Base-by-base conservation (phyloP, 768 basidiomycete species). In the Mycena polygramma region DNA sequence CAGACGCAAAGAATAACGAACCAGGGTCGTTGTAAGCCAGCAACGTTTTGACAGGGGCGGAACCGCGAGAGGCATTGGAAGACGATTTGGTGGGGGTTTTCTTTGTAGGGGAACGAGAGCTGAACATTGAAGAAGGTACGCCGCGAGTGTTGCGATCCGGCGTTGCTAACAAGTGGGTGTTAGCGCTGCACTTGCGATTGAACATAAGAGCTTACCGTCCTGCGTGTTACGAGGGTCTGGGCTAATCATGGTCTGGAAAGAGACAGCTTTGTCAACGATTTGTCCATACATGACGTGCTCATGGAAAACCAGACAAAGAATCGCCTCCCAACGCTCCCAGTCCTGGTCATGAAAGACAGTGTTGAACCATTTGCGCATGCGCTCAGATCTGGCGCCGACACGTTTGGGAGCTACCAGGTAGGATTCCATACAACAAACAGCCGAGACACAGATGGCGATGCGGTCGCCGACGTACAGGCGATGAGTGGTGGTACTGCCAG, bases 171-270 rank as follows among this genome's bases (percentile, higher is more conserved):
- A n/a, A n/a, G n/a, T n/a, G n/a, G n/a, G n/a, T n/a, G n/a, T n/a
- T n/a, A n/a, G n/a, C n/a, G n/a, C n/a, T n/a, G n/a, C n/a, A n/a
- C n/a, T n/a, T n/a, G n/a, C n/a, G n/a, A n/a, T 4, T 20, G n/a
- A 52, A 7, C 2, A 7, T 1, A 26, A 11, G 30, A 30, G 17
- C 51, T 7, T 4, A 52, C 51, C 22, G 8, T 52, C n/a, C n/a
- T n/a, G 24, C 5, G 9, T 26, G 24, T 52, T 45, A 17, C 43
- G 43, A 17, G 17, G 11, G 43, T 45, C 51, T 2, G 51, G 51
- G 24, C 51, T 52, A 11, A 52, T 26, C 51, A 52, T 52, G 15
- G 51, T 52, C 51, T 52, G 51, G 51, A 52, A 26, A 14, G 51
- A 52, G 6, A 52, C 7, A 1, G 51, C 51, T 26, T 52, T 52